Base-by-base conservation (phyloP, 1,139 yeast species). In the Taiozyma onychis region DNA sequence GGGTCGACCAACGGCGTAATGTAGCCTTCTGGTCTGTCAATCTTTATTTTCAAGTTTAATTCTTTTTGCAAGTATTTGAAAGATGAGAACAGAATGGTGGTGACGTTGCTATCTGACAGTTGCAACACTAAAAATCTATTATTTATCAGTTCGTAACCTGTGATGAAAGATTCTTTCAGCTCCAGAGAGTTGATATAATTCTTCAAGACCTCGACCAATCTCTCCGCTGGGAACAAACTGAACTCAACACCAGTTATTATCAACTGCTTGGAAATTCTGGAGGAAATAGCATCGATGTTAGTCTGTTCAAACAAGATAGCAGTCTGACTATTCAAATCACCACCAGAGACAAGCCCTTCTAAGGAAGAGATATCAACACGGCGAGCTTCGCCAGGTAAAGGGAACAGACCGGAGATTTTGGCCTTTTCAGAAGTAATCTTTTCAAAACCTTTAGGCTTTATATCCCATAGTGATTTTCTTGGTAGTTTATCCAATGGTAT, bases 361-460 rank as follows among this genome's bases (percentile, higher is more conserved):
- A 81, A 61, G 54, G 77, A 77, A 6, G 81, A 75, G 44, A 74
- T 74, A 59, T 81, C 85, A 44, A 80, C 73, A 2, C 79, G 80
- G 56, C 70, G 73, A 0, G 86, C 81, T 47, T 78, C 76, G 3
- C 93, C 93, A 1, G 95, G 95, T 27, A 81, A 71, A 1, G 93
- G 89, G 59, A 88, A 90, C 4, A 87, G 67, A 0, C 97, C 97
- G 0, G 91, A 81, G 22, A 87, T 72, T 61, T 90, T 90, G 6
- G 96, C 96, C 57, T 87, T 75, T 57, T 83, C 89, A 0, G 95
- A 87, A 2, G 88, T 78, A 3, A 88, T 83, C 13, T 78, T 76
- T 61, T 88, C 95, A 65, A 86, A 88, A 0, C 91, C 95, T 45
- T 74, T 70, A 0, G 96, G 91, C 35, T 77, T 76, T 16, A 78